Evolutionary conservation across 345 rosid genomes (phyloP), one percentile per base, ranked within the genome.

Genomic region (Arabidopsis arenosa): DNA sequence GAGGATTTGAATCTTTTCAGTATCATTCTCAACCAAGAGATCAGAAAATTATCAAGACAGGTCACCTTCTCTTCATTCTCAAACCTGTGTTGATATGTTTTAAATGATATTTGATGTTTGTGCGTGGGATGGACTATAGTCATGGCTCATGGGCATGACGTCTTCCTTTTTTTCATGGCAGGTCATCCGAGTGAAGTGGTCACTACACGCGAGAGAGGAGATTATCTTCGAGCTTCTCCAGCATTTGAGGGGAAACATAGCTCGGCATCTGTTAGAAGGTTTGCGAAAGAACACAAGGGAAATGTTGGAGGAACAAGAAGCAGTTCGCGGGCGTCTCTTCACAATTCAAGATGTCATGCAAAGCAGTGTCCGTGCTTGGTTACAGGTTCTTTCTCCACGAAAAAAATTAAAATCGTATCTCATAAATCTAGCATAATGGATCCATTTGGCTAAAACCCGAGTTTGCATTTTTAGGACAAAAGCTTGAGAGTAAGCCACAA

Each of bases 341-440:
- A 95, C 99, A 17, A 95, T 95, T 75, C 99, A 95, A 77, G 99
- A 95, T 68, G 99, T 95, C 15, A 95, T 92, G 93, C 97, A 92
- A 83, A 88, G 99, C 85, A 92, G 83, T 47, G 96, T 92, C n/a
- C 97, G 97, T 1, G 97, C 99, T 52, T 95, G 99, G 99, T 85
- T 92, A 81, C 99, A 95, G 97, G 98, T 88, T 64, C 52, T 75
- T 68, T 17, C 60, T 44, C 17, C 33, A 13, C n/a, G 32, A 57
- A 65, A 15, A 26, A 30, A 44, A 45, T 35, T 32, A 49, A 52
- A 3, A 40, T 36, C 48, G 33, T 49, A 44, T 17, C 39, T 37
- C 37, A 13, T 39, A 11, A 6, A 17, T 44, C 32, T 21, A 51
- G 56, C 56, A 18, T 21, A 14, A 56, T 56, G 5, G 5, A 13